These are phyloP conservation scores for Suhomyces panamericanus DNA, from an alignment of 1,139 yeast species.

Conservation along the genomic window DNA sequence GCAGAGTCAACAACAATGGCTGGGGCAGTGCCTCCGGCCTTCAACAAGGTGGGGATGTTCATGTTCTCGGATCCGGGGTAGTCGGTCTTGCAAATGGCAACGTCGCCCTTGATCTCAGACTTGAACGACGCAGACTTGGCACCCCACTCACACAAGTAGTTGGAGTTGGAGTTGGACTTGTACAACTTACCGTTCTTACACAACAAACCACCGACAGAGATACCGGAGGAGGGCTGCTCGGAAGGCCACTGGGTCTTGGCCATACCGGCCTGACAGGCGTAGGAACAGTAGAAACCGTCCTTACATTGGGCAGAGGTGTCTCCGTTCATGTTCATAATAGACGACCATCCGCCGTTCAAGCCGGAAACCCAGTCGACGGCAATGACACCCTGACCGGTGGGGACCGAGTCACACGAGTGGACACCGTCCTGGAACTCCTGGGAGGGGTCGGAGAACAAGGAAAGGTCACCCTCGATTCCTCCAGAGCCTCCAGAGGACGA, in stretches of 20 bases:
- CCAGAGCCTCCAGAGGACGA: conserved; percentile 23
- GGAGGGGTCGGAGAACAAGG: conserved; percentile 52
- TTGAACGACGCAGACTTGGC: conserved; percentile 59
- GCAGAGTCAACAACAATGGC: conserved; percentile 67
- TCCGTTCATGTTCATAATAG: conserved; percentile 63
- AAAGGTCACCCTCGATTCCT: conserved; percentile 57
- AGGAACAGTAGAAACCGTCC: conserved; percentile 79
- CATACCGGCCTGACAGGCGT: conserved; percentile 89
- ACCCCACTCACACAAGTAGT: conserved; percentile 81
- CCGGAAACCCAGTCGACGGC: conserved; percentile 55
- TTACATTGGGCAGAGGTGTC: conserved; percentile 66
- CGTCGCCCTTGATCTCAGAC: conserved; percentile 53
- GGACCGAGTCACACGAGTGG: conserved; percentile 59
- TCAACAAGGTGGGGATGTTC: conserved; percentile 75
- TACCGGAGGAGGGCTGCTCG: conserved; percentile 69
- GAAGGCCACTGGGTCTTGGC: conserved; percentile 88
- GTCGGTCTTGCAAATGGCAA: conserved; percentile 83
- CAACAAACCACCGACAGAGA: conserved; percentile 74
- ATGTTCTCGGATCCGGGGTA: conserved; percentile 89
- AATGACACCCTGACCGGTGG: conserved; percentile 74
- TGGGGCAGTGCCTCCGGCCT: conserved; percentile 56
- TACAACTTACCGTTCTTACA: conserved; percentile 71
- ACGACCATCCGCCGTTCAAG: conserved; percentile 69
- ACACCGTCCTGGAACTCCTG: conserved; percentile 63
- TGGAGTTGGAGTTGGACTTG: conserved; percentile 58